Evolutionary conservation across 768 basidiomycete species (phyloP).

Genomic region (Hebeloma cylindrosporum): DNA sequence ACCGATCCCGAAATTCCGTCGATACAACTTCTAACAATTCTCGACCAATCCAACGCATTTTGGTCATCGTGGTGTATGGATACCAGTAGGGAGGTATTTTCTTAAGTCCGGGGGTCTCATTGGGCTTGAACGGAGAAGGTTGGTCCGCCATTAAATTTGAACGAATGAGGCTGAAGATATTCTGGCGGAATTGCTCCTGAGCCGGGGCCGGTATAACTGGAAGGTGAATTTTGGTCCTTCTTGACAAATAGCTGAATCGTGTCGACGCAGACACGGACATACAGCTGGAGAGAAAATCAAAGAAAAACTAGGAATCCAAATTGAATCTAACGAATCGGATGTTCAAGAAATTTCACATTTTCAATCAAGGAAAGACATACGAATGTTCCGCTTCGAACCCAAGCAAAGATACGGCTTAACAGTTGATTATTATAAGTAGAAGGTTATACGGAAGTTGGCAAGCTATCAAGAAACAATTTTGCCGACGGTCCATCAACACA

Average conservation of each 20-base stretch:
- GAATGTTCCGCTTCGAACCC: too few relatives aligned
- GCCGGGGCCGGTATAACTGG: conserved; percentile 50
- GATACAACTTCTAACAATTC: conserved; percentile 90
- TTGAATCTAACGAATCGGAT: too few relatives aligned
- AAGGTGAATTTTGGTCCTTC: conserved; percentile 37
- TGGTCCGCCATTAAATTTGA: conserved; percentile 46
- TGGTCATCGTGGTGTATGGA: conserved; percentile 91
- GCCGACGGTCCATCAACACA: too few relatives aligned
- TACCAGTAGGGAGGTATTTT: conserved; percentile 91
- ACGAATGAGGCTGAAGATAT: conserved; percentile 51
- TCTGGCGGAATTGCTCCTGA: conserved; percentile 56
- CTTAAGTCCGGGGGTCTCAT: conserved; percentile 52
- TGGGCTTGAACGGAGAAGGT: conserved; percentile 26
- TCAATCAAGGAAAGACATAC: too few relatives aligned
- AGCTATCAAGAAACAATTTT: too few relatives aligned
- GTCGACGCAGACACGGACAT: conserved; percentile 21
- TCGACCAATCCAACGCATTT: conserved; percentile 84
- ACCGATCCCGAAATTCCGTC: conserved; percentile 91
- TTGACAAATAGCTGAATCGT: conserved; percentile 28
- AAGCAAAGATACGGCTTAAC: too few relatives aligned
- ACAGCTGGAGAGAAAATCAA: conserved; percentile 7
- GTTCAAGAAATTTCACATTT: too few relatives aligned
- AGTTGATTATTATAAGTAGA: too few relatives aligned
- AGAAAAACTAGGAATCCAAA: too few relatives aligned
- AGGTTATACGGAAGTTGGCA: too few relatives aligned